A percentile compares a stretch with the other conserved stretches of the same genome.
These are phyloP conservation scores for Pleurotus ostreatus DNA, from an alignment of 768 basidiomycete species.

Conservation along the genomic window DNA sequence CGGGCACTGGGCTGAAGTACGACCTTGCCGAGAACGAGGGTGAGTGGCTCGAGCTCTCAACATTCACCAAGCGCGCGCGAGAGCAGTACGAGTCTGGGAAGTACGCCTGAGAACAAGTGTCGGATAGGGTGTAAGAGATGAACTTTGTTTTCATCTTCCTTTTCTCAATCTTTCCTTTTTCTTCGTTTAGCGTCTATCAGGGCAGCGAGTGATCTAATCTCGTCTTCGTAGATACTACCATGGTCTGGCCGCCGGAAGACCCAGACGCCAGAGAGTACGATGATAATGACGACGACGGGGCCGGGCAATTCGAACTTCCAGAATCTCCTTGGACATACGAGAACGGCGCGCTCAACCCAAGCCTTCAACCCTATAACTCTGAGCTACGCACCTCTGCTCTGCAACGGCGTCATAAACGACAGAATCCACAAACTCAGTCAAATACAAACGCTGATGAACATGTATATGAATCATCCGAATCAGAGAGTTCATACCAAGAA, in stretches of 20 bases:
- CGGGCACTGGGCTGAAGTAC: conserved; percentile 76
- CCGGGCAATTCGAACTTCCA: conserved; percentile 43
- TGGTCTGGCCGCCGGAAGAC: conserved; percentile 74
- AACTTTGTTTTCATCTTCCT: neutral
- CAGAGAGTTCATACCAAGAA: conserved; percentile 22
- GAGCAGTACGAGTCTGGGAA: conserved; percentile 16
- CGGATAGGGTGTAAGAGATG: neutral
- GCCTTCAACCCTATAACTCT: conserved; percentile 60
- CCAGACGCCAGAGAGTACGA: conserved; percentile 29
- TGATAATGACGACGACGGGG: conserved; percentile 26
- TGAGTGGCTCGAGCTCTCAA: conserved; percentile 60
- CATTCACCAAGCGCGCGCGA: conserved; percentile 13
- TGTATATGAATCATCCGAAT: conserved; percentile 21
- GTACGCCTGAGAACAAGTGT: conserved; percentile 12
- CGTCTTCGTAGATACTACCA: conserved; percentile 12
- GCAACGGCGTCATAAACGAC: conserved; percentile 16
- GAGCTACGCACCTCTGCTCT: conserved; percentile 22
- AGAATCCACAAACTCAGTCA: conserved; percentile 41
- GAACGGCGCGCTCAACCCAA: conserved; percentile 72
- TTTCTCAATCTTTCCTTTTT: neutral
- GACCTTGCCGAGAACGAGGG: conserved; percentile 67
- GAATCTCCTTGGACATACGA: conserved; percentile 85
- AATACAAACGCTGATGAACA: conserved; percentile 65
- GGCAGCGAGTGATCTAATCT: conserved; percentile 16
- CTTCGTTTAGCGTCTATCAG: neutral